A percentile compares a stretch with the other conserved stretches of the same genome.
phyloP scores from a whole-genome alignment of 345 rosid species.

The Lagerstroemia speciosa region DNA sequence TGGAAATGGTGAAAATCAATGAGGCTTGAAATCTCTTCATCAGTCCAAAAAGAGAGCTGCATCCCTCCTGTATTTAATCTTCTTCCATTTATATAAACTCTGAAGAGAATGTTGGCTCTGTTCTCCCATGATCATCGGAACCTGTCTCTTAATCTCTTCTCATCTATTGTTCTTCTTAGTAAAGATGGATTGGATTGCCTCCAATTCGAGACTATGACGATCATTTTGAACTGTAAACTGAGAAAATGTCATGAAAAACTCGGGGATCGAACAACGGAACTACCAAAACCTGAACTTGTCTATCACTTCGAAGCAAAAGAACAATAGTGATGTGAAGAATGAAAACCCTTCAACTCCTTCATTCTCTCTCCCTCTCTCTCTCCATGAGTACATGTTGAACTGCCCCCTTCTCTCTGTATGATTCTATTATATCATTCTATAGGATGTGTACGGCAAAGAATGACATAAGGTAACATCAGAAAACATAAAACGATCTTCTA shows the following conservation, averaged over 20 bases:
- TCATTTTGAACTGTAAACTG: too few relatives aligned
- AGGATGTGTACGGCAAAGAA: neutral
- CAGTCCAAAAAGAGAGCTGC: neutral
- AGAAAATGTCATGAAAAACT: too few relatives aligned
- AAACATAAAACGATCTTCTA: neutral
- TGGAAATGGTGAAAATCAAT: constrained; percentile 86
- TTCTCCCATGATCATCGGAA: neutral
- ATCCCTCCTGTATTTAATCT: neutral
- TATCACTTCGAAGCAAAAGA: neutral
- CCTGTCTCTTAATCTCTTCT: neutral
- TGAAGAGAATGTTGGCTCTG: neutral
- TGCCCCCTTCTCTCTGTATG: neutral
- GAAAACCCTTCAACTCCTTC: neutral
- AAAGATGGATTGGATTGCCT: neutral
- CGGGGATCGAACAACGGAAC: too few relatives aligned
- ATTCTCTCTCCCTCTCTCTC: neutral
- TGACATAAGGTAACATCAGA: neutral
- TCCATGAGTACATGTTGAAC: neutral
- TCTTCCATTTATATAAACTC: neutral
- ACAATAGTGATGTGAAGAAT: neutral
- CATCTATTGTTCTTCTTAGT: neutral
- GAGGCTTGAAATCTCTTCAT: neutral
- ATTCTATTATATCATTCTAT: neutral
- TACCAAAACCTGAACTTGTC: too few relatives aligned
- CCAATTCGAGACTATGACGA: too few relatives aligned